Percentiles rank a stretch among this genome's conserved stretches.
phyloP scores from a whole-genome alignment of 805 yeast genomes.

The Candida xiaguanensis region DNA sequence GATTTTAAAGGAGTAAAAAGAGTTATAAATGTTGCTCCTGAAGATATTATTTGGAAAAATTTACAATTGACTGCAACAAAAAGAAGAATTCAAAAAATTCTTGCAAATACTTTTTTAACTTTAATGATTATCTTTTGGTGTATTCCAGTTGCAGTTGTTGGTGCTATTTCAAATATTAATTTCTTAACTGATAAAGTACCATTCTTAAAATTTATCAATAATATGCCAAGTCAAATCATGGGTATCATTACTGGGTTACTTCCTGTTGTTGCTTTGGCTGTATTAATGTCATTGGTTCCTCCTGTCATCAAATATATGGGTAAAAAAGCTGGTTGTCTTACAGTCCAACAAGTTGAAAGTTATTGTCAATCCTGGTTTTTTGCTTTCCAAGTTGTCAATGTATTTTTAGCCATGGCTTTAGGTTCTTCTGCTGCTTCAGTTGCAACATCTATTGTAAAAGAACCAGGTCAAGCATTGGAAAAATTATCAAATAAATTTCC shows the following conservation, averaged over 20 bases:
- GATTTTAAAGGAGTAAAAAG: conserved; percentile 46
- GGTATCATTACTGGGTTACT: conserved; percentile 68
- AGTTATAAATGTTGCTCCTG: conserved; percentile 67
- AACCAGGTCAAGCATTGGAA: conserved; percentile 71
- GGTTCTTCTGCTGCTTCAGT: conserved; percentile 83
- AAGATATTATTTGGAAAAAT: conserved; percentile 83
- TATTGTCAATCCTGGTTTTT: conserved; percentile 87
- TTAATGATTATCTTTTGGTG: conserved; percentile 66
- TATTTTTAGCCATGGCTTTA: conserved; percentile 77
- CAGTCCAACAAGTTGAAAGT: conserved; percentile 67
- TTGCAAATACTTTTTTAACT: conserved; percentile 63
- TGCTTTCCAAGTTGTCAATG: conserved; percentile 89
- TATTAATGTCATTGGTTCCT: conserved; percentile 66
- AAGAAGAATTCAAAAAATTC: conserved; percentile 53
- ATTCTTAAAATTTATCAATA: conserved; percentile 54
- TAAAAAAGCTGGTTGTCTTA: conserved; percentile 64
- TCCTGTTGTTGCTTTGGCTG: conserved; percentile 63
- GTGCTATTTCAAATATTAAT: conserved; percentile 66
- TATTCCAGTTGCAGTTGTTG: conserved; percentile 75
- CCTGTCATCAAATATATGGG: conserved; percentile 67
- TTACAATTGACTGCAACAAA: conserved; percentile 53
- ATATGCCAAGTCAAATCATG: conserved; percentile 48
- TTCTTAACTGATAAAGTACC: conserved; percentile 50
- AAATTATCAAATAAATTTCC: conserved; percentile 78
- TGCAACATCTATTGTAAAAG: conserved; percentile 59